A percentile compares a stretch with the other conserved stretches of the same genome.
Conservation (phyloP, 2,329 filamentous ascomycete genomes). For the Trichoderma koningii region DNA sequence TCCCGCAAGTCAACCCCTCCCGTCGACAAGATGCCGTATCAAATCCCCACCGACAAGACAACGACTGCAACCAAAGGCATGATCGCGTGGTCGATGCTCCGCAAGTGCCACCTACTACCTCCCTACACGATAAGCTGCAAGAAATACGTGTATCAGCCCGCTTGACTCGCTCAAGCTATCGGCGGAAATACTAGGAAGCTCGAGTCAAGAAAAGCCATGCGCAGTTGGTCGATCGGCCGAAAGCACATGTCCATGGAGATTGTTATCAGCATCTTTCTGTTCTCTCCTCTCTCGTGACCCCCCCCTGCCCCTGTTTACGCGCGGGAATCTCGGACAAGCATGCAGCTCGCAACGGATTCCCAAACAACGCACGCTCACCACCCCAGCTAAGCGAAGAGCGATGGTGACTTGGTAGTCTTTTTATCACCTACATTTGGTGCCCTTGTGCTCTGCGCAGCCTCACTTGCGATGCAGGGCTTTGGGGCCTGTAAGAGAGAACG, state of each 20-base stretch:
- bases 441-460: no score
- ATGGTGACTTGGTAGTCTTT: background rate
- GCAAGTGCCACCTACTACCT: background rate
- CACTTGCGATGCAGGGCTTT: no score
- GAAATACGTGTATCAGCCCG: conserved; percentile 18
- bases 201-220: background rate
- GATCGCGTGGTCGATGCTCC: conserved; percentile 16
- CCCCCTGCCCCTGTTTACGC: conserved; percentile 1
- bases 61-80: conserved; percentile 1
- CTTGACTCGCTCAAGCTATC: conserved; percentile 13
- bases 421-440: no score
- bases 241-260: conserved; percentile 18
- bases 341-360: conserved; percentile 7
- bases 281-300: background rate
- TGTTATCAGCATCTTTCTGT: background rate
- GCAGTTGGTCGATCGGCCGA: conserved; percentile 1
- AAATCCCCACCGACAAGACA: background rate
- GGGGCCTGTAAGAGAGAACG: background rate
- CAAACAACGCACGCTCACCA: no score
- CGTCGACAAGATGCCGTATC: no score
- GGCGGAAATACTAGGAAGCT: background rate
- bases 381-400: background rate
- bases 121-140: background rate
- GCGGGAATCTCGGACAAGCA: conserved; percentile 21
- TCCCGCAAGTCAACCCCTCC: no score